Evolutionary conservation across 768 basidiomycete genomes (phyloP), one percentile per base, ranked within the genome.

Genomic region (Amanita phalloides): DNA sequence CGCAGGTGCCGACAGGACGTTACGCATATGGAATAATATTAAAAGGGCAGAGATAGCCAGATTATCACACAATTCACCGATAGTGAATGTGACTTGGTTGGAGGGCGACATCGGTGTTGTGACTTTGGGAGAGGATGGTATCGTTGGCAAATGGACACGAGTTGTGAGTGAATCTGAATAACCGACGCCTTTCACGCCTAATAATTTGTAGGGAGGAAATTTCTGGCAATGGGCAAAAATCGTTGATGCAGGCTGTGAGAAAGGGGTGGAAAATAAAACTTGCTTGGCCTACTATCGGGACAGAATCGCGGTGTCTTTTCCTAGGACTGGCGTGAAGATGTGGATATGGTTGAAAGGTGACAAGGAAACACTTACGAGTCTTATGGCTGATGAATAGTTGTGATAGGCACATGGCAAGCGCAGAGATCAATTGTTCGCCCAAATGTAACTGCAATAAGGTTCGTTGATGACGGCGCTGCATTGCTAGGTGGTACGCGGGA

Each of bases 401-500:
- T 36, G 39, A 17, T 38, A 84, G 83, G 78, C 11, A 73, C 73
- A 23, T 86, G 84, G 85, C 74, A 77, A 54, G 64, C 72, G 1
- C 81, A 86, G 53, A 72, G 83, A 49, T 76, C 81, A 44, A 84
- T 86, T 51, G 56, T 75, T 50, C 74, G 82, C 48, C 78, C 76
- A 55, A 81, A 83, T 49, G 80, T 85, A 44, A 81, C 81, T 6
- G 72, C 76, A 3, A 72, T 86, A 53, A 72, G 70, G 57, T 85
- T 86, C 59, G 70, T 84, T 7, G 75, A 81, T 21, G 78, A 78
- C 30, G 85, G 84, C 0, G 70, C 71, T 35, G 81, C 78, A 45
- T 65, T 86, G 42, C 66, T 86, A 21, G 84, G 85, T 0, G 85
- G 83, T 1, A 85, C 85, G 26, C 73, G 72, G 49, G 84, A 86